phyloP scores from a whole-genome alignment of 2,329 filamentous ascomycete genomes.

The Aureobasidium sp. region DNA sequence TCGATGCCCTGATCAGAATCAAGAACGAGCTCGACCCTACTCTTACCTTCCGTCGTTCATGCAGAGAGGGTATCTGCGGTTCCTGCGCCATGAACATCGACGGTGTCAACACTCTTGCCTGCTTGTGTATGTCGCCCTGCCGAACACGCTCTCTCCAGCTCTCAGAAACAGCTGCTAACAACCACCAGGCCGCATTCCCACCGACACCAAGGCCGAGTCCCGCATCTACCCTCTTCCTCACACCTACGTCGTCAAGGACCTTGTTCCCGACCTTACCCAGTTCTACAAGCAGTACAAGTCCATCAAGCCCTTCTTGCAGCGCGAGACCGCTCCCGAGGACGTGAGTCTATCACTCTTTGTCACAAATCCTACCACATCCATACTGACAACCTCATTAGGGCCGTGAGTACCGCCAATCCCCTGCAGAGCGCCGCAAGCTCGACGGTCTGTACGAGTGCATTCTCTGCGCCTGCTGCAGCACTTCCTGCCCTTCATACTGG shows the following conservation, averaged over 20 bases:
- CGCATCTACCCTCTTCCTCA: constrained; percentile 98
- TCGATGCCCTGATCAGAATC: constrained; percentile 93
- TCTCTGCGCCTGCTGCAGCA: constrained; percentile 97
- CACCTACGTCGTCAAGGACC: constrained; percentile 98
- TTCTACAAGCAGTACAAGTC: constrained; percentile 99
- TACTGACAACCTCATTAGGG: constrained; percentile 48
- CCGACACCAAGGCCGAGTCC: constrained; percentile 68
- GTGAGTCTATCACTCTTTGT: constrained; percentile 44
- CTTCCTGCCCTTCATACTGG: constrained; percentile 99
- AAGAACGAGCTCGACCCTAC: constrained; percentile 99
- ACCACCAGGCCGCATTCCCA: constrained; percentile 75
- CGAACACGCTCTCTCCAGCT: not conserved
- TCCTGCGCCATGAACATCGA: constrained; percentile 99
- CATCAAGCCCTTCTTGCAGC: constrained; percentile 97
- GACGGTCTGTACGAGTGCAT: constrained; percentile 99
- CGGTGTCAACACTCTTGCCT: constrained; percentile 94
- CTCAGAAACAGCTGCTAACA: not conserved
- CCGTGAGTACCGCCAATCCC: constrained; percentile 83
- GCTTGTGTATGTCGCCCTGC: constrained; percentile 66
- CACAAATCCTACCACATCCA: not conserved
- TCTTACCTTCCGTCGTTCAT: constrained; percentile 89
- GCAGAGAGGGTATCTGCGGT: constrained; percentile 96
- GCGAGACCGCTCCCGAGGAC: constrained; percentile 73
- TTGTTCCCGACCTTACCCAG: constrained; percentile 93
- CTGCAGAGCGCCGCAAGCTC: constrained; percentile 89